These are phyloP conservation scores for Artemisia annua DNA, from an alignment of 129 eudicot genomes.

Conservation along the genomic window DNA sequence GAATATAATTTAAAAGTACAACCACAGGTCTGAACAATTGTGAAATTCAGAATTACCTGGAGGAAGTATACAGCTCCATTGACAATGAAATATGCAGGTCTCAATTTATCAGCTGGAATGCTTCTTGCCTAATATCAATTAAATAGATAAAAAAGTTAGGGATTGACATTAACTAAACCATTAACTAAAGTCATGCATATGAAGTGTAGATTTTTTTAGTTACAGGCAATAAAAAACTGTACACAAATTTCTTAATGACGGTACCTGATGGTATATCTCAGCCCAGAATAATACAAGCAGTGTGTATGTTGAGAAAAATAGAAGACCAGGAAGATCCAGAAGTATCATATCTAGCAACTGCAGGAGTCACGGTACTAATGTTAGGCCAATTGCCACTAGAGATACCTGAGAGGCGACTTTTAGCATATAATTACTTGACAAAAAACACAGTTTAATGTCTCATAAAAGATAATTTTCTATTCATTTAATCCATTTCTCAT, in stretches of 20 bases:
- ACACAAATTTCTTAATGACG: not conserved
- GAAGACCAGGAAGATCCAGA: constrained; percentile 68
- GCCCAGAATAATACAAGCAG: constrained; percentile 91
- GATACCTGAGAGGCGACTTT: no score
- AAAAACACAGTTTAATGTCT: not conserved
- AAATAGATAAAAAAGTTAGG: no score
- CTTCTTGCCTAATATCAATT: constrained; percentile 44
- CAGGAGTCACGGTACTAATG: not conserved
- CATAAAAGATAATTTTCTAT: no score
- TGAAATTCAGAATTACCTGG: constrained; percentile 41
- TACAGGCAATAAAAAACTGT: not conserved
- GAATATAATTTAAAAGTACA: not conserved
- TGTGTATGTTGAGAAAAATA: constrained; percentile 73
- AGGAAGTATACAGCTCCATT: constrained; percentile 52
- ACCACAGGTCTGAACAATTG: not conserved
- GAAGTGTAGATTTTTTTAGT: not conserved
- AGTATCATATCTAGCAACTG: constrained; percentile 56
- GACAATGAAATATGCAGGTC: constrained; percentile 50
- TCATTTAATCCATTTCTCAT: no score
- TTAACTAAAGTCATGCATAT: not conserved
- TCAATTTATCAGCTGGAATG: constrained; percentile 52
- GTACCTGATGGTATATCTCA: constrained; percentile 87
- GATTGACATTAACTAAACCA: not conserved
- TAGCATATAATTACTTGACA: not conserved
- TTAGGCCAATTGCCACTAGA: no score